These are phyloP conservation scores for Acanthamoeba castellanii DNA, from an alignment of 208 protist genomes.

Conservation along the genomic window DNA sequence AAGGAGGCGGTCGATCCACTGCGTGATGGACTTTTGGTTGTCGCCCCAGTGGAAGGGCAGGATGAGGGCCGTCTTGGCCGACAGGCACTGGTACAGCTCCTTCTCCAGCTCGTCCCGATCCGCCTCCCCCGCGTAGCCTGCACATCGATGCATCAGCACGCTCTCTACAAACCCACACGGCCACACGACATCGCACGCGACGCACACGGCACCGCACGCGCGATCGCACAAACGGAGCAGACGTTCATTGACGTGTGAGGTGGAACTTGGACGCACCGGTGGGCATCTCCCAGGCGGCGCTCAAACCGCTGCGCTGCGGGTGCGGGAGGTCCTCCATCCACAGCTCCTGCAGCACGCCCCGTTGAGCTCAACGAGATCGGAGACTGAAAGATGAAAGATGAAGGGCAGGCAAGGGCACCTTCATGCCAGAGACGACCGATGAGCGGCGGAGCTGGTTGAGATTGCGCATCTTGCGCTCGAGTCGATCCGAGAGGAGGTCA, in stretches of 20 bases:
- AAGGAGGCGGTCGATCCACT: constrained; percentile 34
- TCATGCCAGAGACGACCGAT: constrained; percentile 49
- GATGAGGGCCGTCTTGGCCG: constrained; percentile 61
- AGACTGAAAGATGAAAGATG: neutral
- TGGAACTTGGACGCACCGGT: neutral
- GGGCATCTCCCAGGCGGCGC: constrained; percentile 11
- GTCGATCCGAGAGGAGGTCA: neutral
- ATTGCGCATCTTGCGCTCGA: constrained; percentile 55
- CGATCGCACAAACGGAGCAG: too few species aligned
- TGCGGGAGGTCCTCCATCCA: constrained; percentile 63
- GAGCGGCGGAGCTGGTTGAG: constrained; percentile 50
- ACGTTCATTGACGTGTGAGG: neutral
- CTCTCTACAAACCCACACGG: neutral
- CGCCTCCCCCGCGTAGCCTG: constrained; percentile 7
- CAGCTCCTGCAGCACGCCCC: neutral
- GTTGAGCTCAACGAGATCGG: neutral
- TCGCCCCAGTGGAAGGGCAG: constrained; percentile 69
- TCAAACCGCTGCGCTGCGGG: neutral
- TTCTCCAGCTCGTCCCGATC: constrained; percentile 11
- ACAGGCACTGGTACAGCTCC: constrained; percentile 42
- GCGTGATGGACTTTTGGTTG: constrained; percentile 9
- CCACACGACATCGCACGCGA: neutral
- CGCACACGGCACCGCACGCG: neutral
- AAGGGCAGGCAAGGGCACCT: neutral
- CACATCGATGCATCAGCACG: neutral